phyloP scores from a whole-genome alignment of 768 basidiomycete genomes.

The Roridomyces roridus region DNA sequence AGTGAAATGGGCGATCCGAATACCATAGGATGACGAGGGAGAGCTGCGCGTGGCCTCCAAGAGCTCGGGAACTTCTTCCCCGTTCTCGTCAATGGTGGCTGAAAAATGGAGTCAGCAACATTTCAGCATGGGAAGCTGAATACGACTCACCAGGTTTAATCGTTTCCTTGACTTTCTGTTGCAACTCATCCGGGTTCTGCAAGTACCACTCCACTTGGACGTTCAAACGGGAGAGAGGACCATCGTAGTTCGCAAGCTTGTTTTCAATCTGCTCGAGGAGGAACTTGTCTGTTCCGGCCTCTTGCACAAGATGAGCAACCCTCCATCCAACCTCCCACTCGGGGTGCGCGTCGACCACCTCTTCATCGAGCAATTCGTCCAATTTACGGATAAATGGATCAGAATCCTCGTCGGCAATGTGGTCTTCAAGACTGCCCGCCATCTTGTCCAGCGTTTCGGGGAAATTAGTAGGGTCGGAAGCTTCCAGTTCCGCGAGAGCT shows the following conservation, averaged over 20 bases:
- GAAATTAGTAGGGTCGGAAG: too few species aligned
- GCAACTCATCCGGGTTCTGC: conserved; percentile 4
- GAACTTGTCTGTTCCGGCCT: conserved; percentile 6
- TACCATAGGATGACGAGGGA: conserved; percentile 1
- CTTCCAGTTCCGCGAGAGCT: too few species aligned
- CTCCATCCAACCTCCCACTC: conserved; percentile 8
- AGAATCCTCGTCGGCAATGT: neutral
- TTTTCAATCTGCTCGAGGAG: conserved; percentile 12
- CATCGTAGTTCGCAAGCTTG: conserved; percentile 20
- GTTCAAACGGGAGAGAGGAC: conserved; percentile 21
- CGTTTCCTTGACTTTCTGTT: neutral
- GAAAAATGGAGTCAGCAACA: neutral
- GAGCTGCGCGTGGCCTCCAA: neutral
- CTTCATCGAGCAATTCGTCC: neutral
- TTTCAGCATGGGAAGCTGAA: too few species aligned
- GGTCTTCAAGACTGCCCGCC: neutral
- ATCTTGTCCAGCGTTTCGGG: neutral
- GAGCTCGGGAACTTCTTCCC: neutral
- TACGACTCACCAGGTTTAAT: neutral
- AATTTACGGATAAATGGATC: neutral
- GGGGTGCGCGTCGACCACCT: conserved; percentile 1
- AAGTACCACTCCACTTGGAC: conserved; percentile 18
- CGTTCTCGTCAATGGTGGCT: neutral
- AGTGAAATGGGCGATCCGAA: neutral
- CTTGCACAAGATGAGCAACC: conserved; percentile 18